Percentiles rank a stretch among this genome's conserved stretches.
These are phyloP conservation scores for Coccomyxa sp. DNA, from an alignment of 139 green algal genomes.

Conservation along the genomic window DNA sequence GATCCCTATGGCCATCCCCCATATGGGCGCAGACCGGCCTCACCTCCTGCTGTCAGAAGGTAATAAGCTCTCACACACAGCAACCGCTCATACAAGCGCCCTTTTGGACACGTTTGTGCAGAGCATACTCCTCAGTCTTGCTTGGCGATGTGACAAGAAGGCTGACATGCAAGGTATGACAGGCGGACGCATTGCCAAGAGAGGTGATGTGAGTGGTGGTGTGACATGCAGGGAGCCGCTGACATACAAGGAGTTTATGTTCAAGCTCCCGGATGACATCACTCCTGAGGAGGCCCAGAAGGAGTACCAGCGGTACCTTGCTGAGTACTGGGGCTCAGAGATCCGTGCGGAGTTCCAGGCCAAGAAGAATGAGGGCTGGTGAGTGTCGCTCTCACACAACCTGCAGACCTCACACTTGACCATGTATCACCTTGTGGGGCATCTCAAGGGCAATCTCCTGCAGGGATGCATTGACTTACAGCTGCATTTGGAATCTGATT, in stretches of 20 bases:
- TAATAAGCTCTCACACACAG: neutral
- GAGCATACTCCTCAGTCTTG: neutral
- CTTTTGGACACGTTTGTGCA: neutral
- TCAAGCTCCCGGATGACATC: slow-evolving; percentile 43
- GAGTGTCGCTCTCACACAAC: neutral
- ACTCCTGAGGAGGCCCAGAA: slow-evolving; percentile 54
- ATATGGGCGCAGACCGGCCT: neutral
- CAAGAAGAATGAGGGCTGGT: slow-evolving; percentile 37
- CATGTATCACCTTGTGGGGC: too few relatives aligned
- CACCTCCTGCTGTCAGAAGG: neutral
- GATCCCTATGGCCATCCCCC: neutral
- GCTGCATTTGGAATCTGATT: too few relatives aligned
- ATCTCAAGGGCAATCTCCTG: too few relatives aligned
- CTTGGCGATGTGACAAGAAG: neutral
- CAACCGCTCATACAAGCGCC: neutral
- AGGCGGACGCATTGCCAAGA: neutral
- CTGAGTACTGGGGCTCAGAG: slow-evolving; percentile 61
- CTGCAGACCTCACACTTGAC: too few relatives aligned
- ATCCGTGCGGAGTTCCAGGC: slow-evolving; percentile 42
- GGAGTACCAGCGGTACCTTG: slow-evolving; percentile 61
- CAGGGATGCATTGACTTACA: too few relatives aligned
- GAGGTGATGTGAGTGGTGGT: neutral
- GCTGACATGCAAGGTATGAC: neutral
- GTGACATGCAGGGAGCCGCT: slow-evolving; percentile 8
- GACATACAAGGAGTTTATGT: slow-evolving; percentile 56